Evolutionary conservation across 2,329 filamentous ascomycete genomes (phyloP).

Genomic region (Mycosphaerella arachidis): DNA sequence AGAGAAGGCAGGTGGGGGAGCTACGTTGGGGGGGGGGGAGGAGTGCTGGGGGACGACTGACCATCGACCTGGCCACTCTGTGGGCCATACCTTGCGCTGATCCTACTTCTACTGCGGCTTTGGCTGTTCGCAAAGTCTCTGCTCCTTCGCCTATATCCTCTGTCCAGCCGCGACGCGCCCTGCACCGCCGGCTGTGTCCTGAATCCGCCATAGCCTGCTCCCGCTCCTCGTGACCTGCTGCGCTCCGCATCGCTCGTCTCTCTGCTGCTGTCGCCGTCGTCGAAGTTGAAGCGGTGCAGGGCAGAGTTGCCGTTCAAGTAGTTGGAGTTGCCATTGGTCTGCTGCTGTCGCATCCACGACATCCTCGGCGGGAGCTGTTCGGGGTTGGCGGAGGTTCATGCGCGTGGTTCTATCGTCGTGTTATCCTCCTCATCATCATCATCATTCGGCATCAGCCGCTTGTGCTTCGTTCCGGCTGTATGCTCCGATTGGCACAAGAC

Average conservation of each 20-base stretch:
- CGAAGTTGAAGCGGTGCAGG: conserved; percentile 34
- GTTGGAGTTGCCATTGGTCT: conserved; percentile 17
- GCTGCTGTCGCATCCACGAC: conserved; percentile 20
- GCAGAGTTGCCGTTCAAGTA: conserved; percentile 38
- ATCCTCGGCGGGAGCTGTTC: conserved; percentile 9
- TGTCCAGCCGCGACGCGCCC: conserved; percentile 38
- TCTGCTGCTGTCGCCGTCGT: conserved; percentile 26
- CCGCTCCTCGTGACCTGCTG: conserved; percentile 31
- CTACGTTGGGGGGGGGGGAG: background rate
- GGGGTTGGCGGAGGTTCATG: background rate
- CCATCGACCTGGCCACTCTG: conserved; percentile 42
- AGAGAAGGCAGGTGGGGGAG: background rate
- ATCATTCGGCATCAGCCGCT: too few relatives aligned
- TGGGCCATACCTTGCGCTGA: conserved; percentile 32
- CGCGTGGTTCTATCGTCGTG: background rate
- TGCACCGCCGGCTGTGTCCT: conserved; percentile 21
- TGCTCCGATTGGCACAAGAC: background rate
- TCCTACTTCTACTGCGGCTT: conserved; percentile 32
- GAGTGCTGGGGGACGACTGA: conserved; percentile 19
- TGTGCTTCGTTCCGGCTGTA: background rate
- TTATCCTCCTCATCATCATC: background rate
- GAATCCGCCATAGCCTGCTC: conserved; percentile 38
- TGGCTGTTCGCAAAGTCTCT: conserved; percentile 33
- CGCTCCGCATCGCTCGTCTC: conserved; percentile 36
- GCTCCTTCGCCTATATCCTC: conserved; percentile 40